A percentile compares a stretch with the other conserved stretches of the same genome.
These are phyloP conservation scores for Naumovozyma dairenensis DNA, from an alignment of 805 yeast genomes.

Conservation along the genomic window DNA sequence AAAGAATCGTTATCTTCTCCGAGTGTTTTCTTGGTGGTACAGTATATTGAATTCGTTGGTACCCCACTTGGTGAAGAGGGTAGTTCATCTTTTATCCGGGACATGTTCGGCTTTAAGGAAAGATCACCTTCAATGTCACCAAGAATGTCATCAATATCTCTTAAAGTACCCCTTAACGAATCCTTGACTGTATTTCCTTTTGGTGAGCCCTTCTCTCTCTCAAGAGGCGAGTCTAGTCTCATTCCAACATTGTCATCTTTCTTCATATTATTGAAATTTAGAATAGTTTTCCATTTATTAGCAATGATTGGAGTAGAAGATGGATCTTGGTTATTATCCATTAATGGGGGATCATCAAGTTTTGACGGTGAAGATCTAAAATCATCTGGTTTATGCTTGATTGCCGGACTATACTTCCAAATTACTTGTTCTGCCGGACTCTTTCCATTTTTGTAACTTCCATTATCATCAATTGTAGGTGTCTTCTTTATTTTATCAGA, in stretches of 20 bases:
- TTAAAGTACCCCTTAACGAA: slow-evolving; percentile 6
- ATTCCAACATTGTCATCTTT: slow-evolving; percentile 3
- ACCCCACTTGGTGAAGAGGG: slow-evolving; percentile 15
- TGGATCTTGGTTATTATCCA: slow-evolving; percentile 11
- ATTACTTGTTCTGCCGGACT: slow-evolving; percentile 24
- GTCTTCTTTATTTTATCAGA: slow-evolving; percentile 1
- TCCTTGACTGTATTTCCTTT: too few species aligned
- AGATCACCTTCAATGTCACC: slow-evolving; percentile 20
- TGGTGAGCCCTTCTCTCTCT: too few species aligned
- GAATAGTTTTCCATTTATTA: slow-evolving; percentile 16
- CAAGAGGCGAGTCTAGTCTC: too few species aligned
- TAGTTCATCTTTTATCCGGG: slow-evolving; percentile 15
- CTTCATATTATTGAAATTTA: slow-evolving; percentile 19
- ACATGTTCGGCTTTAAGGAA: slow-evolving; percentile 5
- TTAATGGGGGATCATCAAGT: slow-evolving; percentile 9
- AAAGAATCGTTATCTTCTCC: slow-evolving; percentile 1
- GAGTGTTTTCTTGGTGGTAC: slow-evolving; percentile 1
- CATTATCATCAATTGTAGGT: background rate
- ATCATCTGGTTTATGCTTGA: slow-evolving; percentile 10
- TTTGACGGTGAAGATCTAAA: slow-evolving; percentile 11
- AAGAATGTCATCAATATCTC: slow-evolving; percentile 27
- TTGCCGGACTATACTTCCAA: slow-evolving; percentile 25
- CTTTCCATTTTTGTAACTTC: slow-evolving; percentile 6
- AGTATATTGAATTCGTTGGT: background rate
- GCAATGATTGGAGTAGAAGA: slow-evolving; percentile 27